These are phyloP conservation scores for Candida maltosa DNA, from an alignment of 805 yeast genomes.

Conservation along the genomic window DNA sequence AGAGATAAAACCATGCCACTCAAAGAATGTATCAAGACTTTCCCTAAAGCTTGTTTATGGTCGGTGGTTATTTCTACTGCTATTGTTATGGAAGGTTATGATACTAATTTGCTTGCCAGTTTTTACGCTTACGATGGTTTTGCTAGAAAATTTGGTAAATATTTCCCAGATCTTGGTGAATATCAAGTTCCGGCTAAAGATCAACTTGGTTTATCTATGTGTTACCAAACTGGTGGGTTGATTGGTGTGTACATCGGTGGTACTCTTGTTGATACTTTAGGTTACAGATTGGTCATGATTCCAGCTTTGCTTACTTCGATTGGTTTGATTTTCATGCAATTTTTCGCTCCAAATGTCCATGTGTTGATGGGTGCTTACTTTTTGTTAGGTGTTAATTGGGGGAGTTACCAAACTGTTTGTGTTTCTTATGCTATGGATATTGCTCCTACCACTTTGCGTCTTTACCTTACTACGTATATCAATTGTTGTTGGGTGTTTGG, in stretches of 20 bases:
- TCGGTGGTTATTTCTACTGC: conserved; percentile 33
- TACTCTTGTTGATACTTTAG: conserved; percentile 40
- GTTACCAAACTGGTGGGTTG: conserved; percentile 38
- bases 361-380: conserved; percentile 42
- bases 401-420: conserved; percentile 50
- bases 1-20: conserved; percentile 33
- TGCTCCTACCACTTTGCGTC: conserved; percentile 49
- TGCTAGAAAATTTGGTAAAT: conserved; percentile 27
- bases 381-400: conserved; percentile 50
- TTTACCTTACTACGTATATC: conserved; percentile 46
- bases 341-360: conserved; percentile 40
- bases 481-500: conserved; percentile 57
- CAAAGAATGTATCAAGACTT: conserved; percentile 30
- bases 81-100: conserved; percentile 40
- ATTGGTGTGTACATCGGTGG: conserved; percentile 47
- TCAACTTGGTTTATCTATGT: conserved; percentile 35
- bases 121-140: conserved; percentile 35
- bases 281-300: conserved; percentile 40
- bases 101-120: conserved; percentile 27
- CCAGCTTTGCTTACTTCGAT: conserved; percentile 23
- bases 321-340: conserved; percentile 42
- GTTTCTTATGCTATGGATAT: conserved; percentile 59
- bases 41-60: conserved; percentile 38
- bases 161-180: conserved; percentile 16
- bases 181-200: conserved; percentile 31